Percentiles rank a stretch among this genome's conserved stretches.
phyloP scores from a whole-genome alignment of 2,329 filamentous ascomycete species.

The Colletotrichum musicola region DNA sequence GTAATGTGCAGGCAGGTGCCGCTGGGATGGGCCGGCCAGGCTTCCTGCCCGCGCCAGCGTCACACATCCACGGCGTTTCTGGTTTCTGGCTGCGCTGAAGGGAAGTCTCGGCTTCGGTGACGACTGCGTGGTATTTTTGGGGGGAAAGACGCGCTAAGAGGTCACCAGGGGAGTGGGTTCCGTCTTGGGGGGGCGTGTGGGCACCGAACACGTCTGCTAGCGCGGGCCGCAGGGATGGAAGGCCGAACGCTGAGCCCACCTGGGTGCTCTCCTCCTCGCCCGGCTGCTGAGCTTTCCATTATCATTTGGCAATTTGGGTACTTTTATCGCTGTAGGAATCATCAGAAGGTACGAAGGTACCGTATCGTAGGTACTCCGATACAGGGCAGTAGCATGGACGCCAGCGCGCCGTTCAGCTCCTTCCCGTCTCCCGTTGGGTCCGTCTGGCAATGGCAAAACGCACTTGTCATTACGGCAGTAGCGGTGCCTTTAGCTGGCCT shows the following conservation, averaged over 20 bases:
- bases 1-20: background rate
- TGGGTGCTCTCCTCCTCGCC: background rate
- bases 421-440: too few species aligned
- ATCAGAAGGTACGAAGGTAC: too few species aligned
- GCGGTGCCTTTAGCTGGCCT: constrained; percentile 16
- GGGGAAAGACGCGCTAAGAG: background rate
- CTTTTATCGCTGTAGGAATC: too few species aligned
- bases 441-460: too few species aligned
- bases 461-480: background rate
- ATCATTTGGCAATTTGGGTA: too few species aligned
- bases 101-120: constrained; percentile 23
- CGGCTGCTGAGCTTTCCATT: constrained; percentile 1
- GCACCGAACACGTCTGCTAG: constrained; percentile 37
- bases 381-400: too few species aligned
- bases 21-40: constrained; percentile 21
- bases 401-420: background rate
- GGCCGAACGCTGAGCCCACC: constrained; percentile 2
- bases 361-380: too few species aligned
- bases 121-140: constrained; percentile 29
- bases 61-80: constrained; percentile 31
- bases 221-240: constrained; percentile 13
- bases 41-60: constrained; percentile 5
- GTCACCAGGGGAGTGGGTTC: background rate
- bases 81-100: background rate
- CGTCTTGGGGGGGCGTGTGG: constrained; percentile 4